Base-by-base conservation (phyloP, 2,329 filamentous ascomycete species). In the Fusarium continuum region DNA sequence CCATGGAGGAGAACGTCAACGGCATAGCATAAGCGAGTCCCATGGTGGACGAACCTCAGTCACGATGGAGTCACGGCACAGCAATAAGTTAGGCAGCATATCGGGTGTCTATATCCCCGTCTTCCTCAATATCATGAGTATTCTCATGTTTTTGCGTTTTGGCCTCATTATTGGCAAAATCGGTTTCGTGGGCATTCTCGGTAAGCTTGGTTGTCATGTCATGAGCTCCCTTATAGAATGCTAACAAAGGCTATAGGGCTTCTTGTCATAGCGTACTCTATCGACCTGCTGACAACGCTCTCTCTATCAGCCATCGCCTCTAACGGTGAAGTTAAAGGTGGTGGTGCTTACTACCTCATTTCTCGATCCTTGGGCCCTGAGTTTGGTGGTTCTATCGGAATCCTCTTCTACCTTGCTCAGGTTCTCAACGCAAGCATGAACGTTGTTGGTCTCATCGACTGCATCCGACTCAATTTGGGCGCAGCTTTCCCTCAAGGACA, bases 131-230 rank as follows among this genome's bases (percentile, higher is more conserved):
- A 92, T 96, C 35, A 79, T 96, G 65, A 94, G 91, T 69, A 96
- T 96, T 76, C 84, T 96, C 61, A 96, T 96, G 91, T 96, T 96
- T 77, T 81, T 96, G 69, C 87, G 92, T 19, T 96, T 96, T 74
- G 92, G 92, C 19, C 88, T 92, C 69, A 91, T 96, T 54, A 81
- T 96, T 19, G 92, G 92, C 8, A 90, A 94, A 72, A 85, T 90
- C 61, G 92, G 92, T 19, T 80, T 96, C 38, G 64, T 94, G 36
- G 92, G 91, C 44, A 95, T 93, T 75, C 80, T 96, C 73, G 90
- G 91, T 91, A 79, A 75, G 81, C 73, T 26, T 20, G 45, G 9
- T 25, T 45, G 17, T 19, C 28, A 40, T 5, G 10, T 14, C 17
- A 41, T 26, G 11, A 10, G 8, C 19, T 3, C 11, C 25, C 34